Evolutionary conservation across 768 basidiomycete genomes (phyloP).

Genomic region (Rhodotorula kratochvilovae): DNA sequence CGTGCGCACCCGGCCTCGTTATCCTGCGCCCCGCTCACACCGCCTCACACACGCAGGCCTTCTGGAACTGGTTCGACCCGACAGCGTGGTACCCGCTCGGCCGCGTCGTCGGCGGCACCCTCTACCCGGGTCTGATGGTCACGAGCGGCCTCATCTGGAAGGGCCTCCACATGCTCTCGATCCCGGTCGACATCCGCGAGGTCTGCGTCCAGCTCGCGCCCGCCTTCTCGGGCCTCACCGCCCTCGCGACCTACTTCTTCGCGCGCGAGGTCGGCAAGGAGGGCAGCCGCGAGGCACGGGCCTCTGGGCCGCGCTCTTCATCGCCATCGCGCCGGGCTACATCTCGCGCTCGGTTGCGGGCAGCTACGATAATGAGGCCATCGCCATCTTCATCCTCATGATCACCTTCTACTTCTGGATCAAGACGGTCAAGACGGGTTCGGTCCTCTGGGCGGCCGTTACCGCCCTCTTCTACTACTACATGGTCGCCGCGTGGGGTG

Average conservation of each 20-base stretch:
- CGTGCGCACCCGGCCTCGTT: slow-evolving; percentile 45
- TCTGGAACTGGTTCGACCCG: slow-evolving; percentile 99
- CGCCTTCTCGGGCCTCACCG: slow-evolving; percentile 92
- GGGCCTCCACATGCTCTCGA: slow-evolving; percentile 74
- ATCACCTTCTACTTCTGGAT: slow-evolving; percentile 98
- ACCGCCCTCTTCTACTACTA: slow-evolving; percentile 98
- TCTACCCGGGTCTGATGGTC: slow-evolving; percentile 97
- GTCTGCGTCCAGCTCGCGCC: slow-evolving; percentile 95
- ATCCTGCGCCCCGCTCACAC: neutral
- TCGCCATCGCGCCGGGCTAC: slow-evolving; percentile 93
- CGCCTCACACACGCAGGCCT: slow-evolving; percentile 60
- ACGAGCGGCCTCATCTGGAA: slow-evolving; percentile 97
- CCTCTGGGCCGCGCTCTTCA: slow-evolving; percentile 94
- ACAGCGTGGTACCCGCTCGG: slow-evolving; percentile 99
- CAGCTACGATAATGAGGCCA: slow-evolving; percentile 99
- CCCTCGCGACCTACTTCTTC: slow-evolving; percentile 59
- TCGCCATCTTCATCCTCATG: slow-evolving; percentile 99
- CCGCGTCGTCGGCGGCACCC: slow-evolving; percentile 94
- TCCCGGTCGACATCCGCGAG: slow-evolving; percentile 95
- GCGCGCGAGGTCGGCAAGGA: slow-evolving; percentile 72
- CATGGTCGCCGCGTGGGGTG: slow-evolving; percentile 99
- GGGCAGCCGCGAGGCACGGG: slow-evolving; percentile 71
- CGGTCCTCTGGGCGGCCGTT: slow-evolving; percentile 80
- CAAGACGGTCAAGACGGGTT: slow-evolving; percentile 87
- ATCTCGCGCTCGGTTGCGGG: slow-evolving; percentile 98